Conservation (phyloP, 1,284 basidiomycete species). For the Ceratobasidium sp. region DNA sequence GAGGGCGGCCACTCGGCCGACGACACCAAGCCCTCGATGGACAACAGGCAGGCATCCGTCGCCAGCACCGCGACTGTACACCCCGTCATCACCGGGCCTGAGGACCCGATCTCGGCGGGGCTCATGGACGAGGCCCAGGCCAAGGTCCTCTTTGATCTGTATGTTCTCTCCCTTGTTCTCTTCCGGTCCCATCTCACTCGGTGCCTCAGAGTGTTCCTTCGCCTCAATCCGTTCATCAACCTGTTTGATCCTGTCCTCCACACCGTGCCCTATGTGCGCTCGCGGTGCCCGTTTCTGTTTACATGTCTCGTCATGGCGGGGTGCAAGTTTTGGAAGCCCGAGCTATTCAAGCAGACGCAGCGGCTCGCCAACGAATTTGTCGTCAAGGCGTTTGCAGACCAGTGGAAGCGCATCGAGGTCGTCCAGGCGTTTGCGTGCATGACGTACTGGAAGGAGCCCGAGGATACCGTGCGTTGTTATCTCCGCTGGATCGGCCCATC, state of each 20-base stretch:
- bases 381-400: conserved; percentile 78
- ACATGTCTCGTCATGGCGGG: conserved; percentile 83
- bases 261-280: conserved; percentile 76
- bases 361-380: conserved; percentile 74
- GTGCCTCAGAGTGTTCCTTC: conserved; percentile 65
- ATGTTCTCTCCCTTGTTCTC: conserved; percentile 10
- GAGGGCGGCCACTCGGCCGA: conserved; percentile 49
- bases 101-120: conserved; percentile 75
- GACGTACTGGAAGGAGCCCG: conserved; percentile 87
- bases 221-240: conserved; percentile 85
- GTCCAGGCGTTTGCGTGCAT: conserved; percentile 85
- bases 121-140: conserved; percentile 74
- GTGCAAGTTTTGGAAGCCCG: conserved; percentile 83
- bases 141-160: conserved; percentile 70
- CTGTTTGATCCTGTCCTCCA: conserved; percentile 83
- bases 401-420: conserved; percentile 80
- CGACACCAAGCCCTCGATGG: conserved; percentile 41
- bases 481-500: not conserved
- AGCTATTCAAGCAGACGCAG: conserved; percentile 72
- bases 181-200: conserved; percentile 8
- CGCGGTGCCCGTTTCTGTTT: conserved; percentile 79
- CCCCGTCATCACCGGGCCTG: conserved; percentile 54
- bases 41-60: conserved; percentile 36
- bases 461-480: conserved; percentile 69
- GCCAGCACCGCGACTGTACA: conserved; percentile 19